A percentile compares a stretch with the other conserved stretches of the same genome.
These are phyloP conservation scores for Orbilia oligospora DNA, from an alignment of 2,329 filamentous ascomycete genomes.

Conservation along the genomic window DNA sequence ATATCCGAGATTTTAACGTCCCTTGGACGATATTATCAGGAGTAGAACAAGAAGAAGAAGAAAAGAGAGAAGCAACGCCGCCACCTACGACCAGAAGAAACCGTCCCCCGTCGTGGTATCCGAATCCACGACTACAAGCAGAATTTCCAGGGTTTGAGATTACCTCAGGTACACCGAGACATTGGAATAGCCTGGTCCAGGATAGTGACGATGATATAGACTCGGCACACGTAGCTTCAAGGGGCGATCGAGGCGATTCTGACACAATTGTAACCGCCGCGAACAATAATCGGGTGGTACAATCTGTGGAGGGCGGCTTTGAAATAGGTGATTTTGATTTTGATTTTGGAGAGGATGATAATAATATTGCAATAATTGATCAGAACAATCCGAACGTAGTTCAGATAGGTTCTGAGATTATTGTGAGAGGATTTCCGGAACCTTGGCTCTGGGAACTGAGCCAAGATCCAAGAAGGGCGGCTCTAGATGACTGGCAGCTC, in stretches of 20 bases:
- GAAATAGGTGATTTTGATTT: conserved; percentile 12
- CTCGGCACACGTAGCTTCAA: background rate
- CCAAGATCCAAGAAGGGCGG: conserved; percentile 8
- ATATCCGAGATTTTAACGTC: conserved; percentile 16
- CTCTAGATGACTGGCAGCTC: conserved; percentile 23
- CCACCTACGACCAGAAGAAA: background rate
- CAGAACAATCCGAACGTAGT: background rate
- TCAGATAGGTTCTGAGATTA: background rate
- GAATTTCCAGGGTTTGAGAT: background rate
- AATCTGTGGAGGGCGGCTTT: background rate
- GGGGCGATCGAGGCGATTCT: background rate
- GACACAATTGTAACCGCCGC: background rate
- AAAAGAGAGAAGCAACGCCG: conserved; percentile 18
- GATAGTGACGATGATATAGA: conserved; percentile 30
- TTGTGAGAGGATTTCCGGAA: background rate
- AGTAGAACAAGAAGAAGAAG: background rate
- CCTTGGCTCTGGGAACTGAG: conserved; percentile 20
- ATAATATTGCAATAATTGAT: background rate
- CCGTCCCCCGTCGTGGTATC: background rate
- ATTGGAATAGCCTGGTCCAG: background rate
- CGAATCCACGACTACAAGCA: background rate
- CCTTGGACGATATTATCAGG: conserved; percentile 11
- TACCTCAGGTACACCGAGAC: background rate
- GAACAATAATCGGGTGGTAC: background rate
- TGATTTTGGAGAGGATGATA: background rate